These are phyloP conservation scores for Crithidia sp. DNA, from an alignment of 208 protist species.

Conservation along the genomic window DNA sequence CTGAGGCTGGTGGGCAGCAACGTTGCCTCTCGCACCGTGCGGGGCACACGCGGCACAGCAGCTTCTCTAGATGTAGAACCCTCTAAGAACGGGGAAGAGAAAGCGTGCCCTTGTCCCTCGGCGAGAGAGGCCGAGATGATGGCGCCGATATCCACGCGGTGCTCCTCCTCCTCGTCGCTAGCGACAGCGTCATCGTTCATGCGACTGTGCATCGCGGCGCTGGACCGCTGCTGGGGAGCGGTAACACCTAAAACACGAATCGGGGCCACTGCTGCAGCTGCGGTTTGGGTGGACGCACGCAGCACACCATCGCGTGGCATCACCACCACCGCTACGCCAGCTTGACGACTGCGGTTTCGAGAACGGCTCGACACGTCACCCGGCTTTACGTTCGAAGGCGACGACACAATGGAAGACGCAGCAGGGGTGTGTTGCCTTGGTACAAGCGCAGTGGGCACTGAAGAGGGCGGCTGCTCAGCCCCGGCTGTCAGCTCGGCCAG, in stretches of 20 bases:
- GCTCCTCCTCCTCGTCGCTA: neutral
- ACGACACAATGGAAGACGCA: neutral
- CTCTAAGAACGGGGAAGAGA: too few relatives aligned
- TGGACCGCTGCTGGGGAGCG: too few relatives aligned
- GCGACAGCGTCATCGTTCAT: neutral
- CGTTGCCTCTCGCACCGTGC: conserved; percentile 33
- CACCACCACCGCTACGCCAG: too few relatives aligned
- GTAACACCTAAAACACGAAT: conserved; percentile 4
- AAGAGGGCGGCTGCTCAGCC: neutral
- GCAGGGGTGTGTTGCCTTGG: neutral
- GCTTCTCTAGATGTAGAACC: too few relatives aligned
- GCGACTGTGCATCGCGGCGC: too few relatives aligned
- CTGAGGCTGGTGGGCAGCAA: conserved; percentile 32
- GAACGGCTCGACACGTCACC: too few relatives aligned
- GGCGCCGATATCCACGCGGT: conserved; percentile 14
- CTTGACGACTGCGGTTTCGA: too few relatives aligned
- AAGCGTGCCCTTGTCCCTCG: neutral
- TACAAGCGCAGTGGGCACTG: neutral
- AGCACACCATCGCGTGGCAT: too few relatives aligned
- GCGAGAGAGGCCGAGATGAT: conserved; percentile 12
- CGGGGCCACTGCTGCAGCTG: neutral
- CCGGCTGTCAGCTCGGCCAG: conserved; percentile 30
- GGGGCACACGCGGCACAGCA: neutral
- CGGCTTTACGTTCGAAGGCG: too few relatives aligned
- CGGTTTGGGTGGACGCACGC: neutral